Conservation (phyloP, 148 eudicot genomes). For the Heliosperma pusillum region DNA sequence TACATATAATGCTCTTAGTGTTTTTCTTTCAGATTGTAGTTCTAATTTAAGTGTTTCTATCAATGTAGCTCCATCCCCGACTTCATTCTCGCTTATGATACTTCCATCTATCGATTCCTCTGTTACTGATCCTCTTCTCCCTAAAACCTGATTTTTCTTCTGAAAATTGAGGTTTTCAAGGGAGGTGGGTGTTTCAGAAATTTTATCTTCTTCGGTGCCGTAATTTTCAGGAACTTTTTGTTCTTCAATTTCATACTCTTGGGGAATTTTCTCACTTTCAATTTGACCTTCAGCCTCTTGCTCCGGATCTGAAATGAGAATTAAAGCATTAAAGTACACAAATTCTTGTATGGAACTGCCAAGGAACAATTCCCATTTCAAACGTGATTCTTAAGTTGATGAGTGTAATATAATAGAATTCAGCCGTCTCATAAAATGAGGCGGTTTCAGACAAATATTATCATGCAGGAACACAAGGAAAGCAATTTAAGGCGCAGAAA, state of each 20-base stretch:
- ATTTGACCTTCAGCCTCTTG: conserved; percentile 34
- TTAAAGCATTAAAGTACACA: background rate
- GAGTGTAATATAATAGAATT: no score
- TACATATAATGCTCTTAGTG: conserved; percentile 47
- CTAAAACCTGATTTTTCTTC: conserved; percentile 43
- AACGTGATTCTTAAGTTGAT: no score
- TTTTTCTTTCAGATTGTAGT: conserved; percentile 56
- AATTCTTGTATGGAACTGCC: background rate
- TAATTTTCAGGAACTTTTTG: background rate
- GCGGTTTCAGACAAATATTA: background rate
- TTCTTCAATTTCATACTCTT: conserved; percentile 36
- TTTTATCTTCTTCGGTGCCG: conserved; percentile 57
- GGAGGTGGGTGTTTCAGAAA: conserved; percentile 68
- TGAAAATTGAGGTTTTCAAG: conserved; percentile 47
- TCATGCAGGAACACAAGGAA: conserved; percentile 10
- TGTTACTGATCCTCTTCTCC: conserved; percentile 47
- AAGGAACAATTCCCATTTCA: background rate
- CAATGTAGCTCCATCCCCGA: conserved; percentile 37
- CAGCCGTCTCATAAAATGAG: background rate
- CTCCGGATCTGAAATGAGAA: conserved; percentile 38
- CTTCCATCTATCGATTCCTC: conserved; percentile 73
- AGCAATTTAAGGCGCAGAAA: background rate
- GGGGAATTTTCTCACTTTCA: background rate
- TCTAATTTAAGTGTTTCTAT: conserved; percentile 53
- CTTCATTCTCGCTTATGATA: conserved; percentile 54